Evolutionary conservation across 192 early-diverging fungal species (phyloP), one percentile per base, ranked within the genome.

Genomic region (Gaertneriomyces sp.): DNA sequence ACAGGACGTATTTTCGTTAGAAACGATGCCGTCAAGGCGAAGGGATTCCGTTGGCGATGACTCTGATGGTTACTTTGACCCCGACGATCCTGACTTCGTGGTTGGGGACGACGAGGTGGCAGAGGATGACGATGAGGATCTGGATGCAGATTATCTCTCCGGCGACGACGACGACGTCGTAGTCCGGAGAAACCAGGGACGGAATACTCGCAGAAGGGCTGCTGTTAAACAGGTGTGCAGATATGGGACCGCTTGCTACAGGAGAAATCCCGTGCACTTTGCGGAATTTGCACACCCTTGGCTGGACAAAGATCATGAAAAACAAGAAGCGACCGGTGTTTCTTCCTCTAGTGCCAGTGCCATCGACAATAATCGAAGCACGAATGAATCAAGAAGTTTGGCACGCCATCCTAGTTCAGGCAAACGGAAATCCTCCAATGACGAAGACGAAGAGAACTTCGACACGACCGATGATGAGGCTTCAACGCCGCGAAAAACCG

Each of bases 221-320:
- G 53, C 17, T 3, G 14, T 5, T 44, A 4, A 45, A 46, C 9
- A 20, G 43, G 69, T 45, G 12, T 76, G 74, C 58, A 60, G 33
- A 62, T 76, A 73, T 44, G 74, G 74, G 11, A 46, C 16, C 17
- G 20, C 40, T 19, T 76, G 74, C 39, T 76, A 76, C 45, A 17
- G 74, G 5, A 72, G 52, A 57, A 76, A 76, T 41, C 70, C 70
- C 1, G 54, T 16, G 5, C 74, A 76, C 60, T 68, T 72, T 41
- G 25, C 19, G 14, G 65, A 76, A 43, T 76, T 73, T 59, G 57
- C 66, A 4, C 74, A 76, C 52, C 73, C 73, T 11, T 75, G 73
- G 73, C 42, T 61, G 12, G 65, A 69, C 42, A 45, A 72, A 25
- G 63, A 68, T 5, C 8, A 54, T 12, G 33, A 12, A 49, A n/a